These are phyloP conservation scores for Elaeis oleifera DNA, from an alignment of 202 grass and related monocot species.

Conservation along the genomic window DNA sequence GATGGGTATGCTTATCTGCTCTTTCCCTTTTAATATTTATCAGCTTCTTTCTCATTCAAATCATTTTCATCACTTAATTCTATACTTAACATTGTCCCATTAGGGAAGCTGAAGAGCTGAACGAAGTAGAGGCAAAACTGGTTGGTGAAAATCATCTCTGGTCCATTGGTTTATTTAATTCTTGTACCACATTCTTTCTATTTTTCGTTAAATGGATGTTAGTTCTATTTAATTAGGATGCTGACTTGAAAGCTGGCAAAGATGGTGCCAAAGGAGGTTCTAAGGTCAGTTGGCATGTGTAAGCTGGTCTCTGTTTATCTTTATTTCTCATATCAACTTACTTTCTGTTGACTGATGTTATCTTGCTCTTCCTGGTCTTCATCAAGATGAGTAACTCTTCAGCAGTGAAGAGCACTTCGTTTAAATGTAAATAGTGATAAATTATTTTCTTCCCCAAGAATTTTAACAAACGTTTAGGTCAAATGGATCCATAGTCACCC, in stretches of 20 bases:
- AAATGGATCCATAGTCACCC: no score
- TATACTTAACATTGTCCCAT: slow-evolving; percentile 1
- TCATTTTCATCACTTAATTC: slow-evolving; percentile 14
- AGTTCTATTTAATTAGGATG: slow-evolving; percentile 37
- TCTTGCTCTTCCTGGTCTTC: no score
- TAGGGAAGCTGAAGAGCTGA: slow-evolving; percentile 79
- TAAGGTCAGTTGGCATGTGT: slow-evolving; percentile 39
- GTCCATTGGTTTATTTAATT: slow-evolving; percentile 7
- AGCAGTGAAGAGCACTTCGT: no score
- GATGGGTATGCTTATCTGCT: slow-evolving; percentile 45
- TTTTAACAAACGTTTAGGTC: no score
- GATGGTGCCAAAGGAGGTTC: slow-evolving; percentile 52
- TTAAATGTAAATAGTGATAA: no score
- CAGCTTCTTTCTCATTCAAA: no score
- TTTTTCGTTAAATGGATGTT: slow-evolving; percentile 14
- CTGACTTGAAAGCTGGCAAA: slow-evolving; percentile 63
- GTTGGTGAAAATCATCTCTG: slow-evolving; percentile 34
- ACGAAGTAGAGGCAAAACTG: slow-evolving; percentile 88
- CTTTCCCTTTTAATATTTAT: no score
- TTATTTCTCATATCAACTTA: neutral
- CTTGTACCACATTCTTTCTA: slow-evolving; percentile 22
- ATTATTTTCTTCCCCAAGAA: no score
- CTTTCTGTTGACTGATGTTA: no score
- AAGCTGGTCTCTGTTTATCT: slow-evolving; percentile 5
- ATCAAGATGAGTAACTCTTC: no score